Evolutionary conservation across 192 early-diverging fungal genomes (phyloP).

Genomic region (Lobulomyces angularis): DNA sequence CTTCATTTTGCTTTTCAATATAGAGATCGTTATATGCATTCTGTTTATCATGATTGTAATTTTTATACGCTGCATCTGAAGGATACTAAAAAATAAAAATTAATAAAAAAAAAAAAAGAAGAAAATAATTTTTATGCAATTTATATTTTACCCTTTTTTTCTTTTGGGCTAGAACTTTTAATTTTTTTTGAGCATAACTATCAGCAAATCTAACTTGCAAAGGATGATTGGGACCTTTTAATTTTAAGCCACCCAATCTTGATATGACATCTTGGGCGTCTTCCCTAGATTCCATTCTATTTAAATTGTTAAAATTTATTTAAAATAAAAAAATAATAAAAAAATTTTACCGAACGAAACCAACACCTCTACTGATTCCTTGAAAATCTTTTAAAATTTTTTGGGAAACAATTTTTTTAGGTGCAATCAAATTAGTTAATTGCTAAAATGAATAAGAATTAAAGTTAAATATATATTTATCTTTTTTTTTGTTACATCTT

Average conservation of each 20-base stretch:
- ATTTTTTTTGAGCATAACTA: conserved; percentile 60
- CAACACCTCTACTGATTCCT: conserved; percentile 59
- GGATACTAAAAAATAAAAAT: no score
- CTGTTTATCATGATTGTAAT: no score
- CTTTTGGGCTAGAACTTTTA: no score
- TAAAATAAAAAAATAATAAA: not conserved
- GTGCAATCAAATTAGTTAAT: conserved; percentile 50
- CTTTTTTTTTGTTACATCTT: conserved; percentile 32
- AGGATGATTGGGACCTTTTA: conserved; percentile 48
- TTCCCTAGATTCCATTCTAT: conserved; percentile 56
- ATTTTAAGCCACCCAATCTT: conserved; percentile 41
- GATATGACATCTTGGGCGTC: conserved; percentile 56
- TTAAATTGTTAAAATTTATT: not conserved
- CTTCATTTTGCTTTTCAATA: no score
- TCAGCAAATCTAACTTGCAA: conserved; percentile 71
- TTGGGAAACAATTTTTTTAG: conserved; percentile 54
- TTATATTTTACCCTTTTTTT: no score
- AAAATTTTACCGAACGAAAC: conserved; percentile 52
- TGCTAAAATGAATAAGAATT: conserved; percentile 18
- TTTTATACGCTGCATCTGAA: no score
- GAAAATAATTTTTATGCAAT: no score
- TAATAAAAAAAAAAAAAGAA: no score
- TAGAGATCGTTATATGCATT: no score
- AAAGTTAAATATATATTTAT: not conserved
- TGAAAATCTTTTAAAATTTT: conserved; percentile 59